These are phyloP conservation scores for Candolleomyces eurysporus DNA, from an alignment of 768 basidiomycete species.

Conservation along the genomic window DNA sequence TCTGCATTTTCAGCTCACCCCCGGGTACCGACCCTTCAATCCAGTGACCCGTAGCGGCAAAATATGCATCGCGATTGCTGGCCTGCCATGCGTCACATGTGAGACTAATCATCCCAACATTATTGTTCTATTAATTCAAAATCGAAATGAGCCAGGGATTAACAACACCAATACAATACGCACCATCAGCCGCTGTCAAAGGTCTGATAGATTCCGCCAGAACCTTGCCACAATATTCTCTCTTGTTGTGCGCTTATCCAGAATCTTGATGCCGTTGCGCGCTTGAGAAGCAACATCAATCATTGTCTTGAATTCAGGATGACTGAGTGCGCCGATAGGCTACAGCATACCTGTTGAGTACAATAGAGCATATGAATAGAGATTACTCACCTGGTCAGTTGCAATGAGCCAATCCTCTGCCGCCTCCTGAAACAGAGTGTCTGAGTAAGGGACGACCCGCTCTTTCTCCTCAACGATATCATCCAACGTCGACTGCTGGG, in stretches of 20 bases:
- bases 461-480: constrained; percentile 13
- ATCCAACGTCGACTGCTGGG: constrained; percentile 20
- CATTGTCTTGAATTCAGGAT: constrained; percentile 18
- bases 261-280: constrained; percentile 37
- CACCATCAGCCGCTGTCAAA: background rate
- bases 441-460: constrained; percentile 24
- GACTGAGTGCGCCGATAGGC: no score
- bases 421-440: constrained; percentile 24
- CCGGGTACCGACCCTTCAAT: constrained; percentile 21
- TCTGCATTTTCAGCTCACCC: no score
- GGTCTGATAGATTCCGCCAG: constrained; percentile 9
- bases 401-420: constrained; percentile 36
- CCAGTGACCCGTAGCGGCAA: constrained; percentile 37
- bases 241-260: constrained; percentile 22
- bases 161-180: background rate
- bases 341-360: no score
- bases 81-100: constrained; percentile 44
- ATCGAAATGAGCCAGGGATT: background rate
- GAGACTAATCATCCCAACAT: constrained; percentile 3
- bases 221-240: constrained; percentile 29
- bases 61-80: constrained; percentile 32
- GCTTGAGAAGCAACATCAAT: constrained; percentile 36
- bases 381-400: constrained; percentile 34
- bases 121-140: background rate
- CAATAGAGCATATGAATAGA: background rate